These are phyloP conservation scores for Paraconiothyrium brasiliense DNA, from an alignment of 2,329 filamentous ascomycete genomes.

Conservation along the genomic window DNA sequence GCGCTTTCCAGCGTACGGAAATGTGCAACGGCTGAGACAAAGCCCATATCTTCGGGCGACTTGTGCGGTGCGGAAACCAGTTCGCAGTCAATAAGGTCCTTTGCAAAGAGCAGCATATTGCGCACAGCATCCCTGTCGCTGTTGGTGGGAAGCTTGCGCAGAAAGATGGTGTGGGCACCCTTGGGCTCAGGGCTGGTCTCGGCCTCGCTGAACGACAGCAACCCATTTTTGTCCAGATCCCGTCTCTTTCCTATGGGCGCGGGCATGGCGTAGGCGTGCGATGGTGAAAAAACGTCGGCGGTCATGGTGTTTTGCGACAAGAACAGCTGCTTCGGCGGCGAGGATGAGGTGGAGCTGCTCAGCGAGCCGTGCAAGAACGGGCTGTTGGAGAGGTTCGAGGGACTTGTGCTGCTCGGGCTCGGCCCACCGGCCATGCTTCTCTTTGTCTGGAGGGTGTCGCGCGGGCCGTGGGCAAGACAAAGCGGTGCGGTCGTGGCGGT, in stretches of 20 bases:
- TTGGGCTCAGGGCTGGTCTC: slow-evolving; percentile 39
- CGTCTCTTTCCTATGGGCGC: slow-evolving; percentile 55
- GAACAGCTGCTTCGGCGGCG: slow-evolving; percentile 47
- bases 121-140: slow-evolving; percentile 67
- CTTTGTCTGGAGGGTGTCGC: slow-evolving; percentile 45
- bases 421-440: slow-evolving; percentile 52
- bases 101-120: slow-evolving; percentile 72
- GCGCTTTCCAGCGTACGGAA: slow-evolving; percentile 67
- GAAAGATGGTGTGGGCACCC: slow-evolving; percentile 55
- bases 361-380: slow-evolving; percentile 51
- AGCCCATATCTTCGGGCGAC: slow-evolving; percentile 65
- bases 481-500: slow-evolving; percentile 32
- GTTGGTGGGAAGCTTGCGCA: slow-evolving; percentile 68
- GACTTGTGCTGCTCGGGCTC: slow-evolving; percentile 54
- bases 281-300: slow-evolving; percentile 52
- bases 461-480: slow-evolving; percentile 42
- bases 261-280: slow-evolving; percentile 51
- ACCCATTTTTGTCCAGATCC: slow-evolving; percentile 47
- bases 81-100: slow-evolving; percentile 68
- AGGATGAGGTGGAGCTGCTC: slow-evolving; percentile 52
- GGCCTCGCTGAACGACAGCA: slow-evolving; percentile 48
- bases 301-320: slow-evolving; percentile 50
- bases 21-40: slow-evolving; percentile 66
- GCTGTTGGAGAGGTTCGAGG: slow-evolving; percentile 51
- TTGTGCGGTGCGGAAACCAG: slow-evolving; percentile 60